A percentile compares a stretch with the other conserved stretches of the same genome.
These are phyloP conservation scores for Spirogloea muscicola DNA, from an alignment of 139 green algal genomes.

Conservation along the genomic window DNA sequence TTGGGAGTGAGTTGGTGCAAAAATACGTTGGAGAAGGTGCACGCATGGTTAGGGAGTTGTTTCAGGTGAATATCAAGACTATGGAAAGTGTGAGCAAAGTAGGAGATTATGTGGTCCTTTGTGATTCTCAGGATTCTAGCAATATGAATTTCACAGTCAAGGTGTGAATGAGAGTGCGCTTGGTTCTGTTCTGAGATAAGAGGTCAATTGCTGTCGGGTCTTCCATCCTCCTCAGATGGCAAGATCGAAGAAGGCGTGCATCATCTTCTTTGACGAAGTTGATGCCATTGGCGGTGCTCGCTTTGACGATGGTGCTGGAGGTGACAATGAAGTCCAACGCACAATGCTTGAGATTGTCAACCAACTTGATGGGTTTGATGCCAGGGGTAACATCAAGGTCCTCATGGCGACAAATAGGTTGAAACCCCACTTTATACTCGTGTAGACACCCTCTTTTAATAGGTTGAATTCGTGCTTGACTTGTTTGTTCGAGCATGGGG, in stretches of 20 bases:
- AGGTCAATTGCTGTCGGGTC: no score
- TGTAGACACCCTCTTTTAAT: no score
- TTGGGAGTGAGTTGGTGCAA: constrained; percentile 95
- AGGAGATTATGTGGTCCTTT: background rate
- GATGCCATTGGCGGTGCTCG: constrained; percentile 96
- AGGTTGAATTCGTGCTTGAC: no score
- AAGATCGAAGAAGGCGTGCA: constrained; percentile 94
- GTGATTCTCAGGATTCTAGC: background rate
- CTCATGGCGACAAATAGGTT: constrained; percentile 59
- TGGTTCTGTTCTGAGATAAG: no score
- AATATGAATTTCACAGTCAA: background rate
- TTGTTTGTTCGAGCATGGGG: no score
- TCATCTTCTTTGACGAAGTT: constrained; percentile 98
- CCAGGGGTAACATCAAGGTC: constrained; percentile 97
- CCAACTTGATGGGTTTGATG: constrained; percentile 98
- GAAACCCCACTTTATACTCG: no score
- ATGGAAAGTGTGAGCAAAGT: no score
- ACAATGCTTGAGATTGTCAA: constrained; percentile 99
- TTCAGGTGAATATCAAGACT: constrained; percentile 67
- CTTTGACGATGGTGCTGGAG: constrained; percentile 90
- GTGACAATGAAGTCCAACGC: constrained; percentile 99
- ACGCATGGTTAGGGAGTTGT: constrained; percentile 94
- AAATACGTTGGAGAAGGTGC: constrained; percentile 98
- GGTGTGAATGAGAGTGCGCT: no score
- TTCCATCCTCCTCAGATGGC: constrained; percentile 90